Percentiles rank a stretch among this genome's conserved stretches.
Evolutionary conservation across 179 eudicot species (phyloP).

Genomic region (Carnegiea gigantea): DNA sequence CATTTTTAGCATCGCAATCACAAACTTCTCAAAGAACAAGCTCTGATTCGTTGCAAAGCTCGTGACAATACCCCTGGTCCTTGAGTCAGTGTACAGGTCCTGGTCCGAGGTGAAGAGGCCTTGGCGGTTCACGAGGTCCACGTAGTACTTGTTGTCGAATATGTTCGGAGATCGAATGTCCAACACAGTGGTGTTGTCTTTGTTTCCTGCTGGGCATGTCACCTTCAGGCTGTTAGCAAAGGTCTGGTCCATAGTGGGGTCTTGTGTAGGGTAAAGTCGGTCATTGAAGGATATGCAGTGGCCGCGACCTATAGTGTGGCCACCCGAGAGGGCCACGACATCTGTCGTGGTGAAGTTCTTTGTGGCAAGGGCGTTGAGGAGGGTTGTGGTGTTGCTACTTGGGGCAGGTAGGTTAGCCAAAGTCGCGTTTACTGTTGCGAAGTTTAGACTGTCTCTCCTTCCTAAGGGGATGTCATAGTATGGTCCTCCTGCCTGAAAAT

Average conservation of each 20-base stretch:
- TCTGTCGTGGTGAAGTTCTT: slow-evolving; percentile 1
- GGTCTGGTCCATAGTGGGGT: slow-evolving; percentile 38
- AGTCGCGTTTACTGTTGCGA: neutral
- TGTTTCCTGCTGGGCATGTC: slow-evolving; percentile 33
- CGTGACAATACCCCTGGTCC: slow-evolving; percentile 40
- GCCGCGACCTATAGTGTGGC: slow-evolving; percentile 46
- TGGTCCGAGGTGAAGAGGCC: slow-evolving; percentile 58
- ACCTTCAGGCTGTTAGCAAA: slow-evolving; percentile 36
- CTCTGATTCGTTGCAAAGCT: slow-evolving; percentile 45
- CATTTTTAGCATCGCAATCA: slow-evolving; percentile 49
- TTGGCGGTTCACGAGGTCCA: slow-evolving; percentile 42
- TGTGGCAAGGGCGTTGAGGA: slow-evolving; percentile 6
- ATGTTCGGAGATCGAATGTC: slow-evolving; percentile 40
- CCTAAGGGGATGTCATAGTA: slow-evolving; percentile 15
- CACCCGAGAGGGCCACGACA: neutral
- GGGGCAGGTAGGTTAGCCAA: slow-evolving; percentile 12
- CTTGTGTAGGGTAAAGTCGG: slow-evolving; percentile 49
- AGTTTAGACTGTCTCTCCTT: slow-evolving; percentile 4
- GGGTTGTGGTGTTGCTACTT: neutral
- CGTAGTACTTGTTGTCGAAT: slow-evolving; percentile 54
- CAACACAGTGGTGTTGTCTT: slow-evolving; percentile 27
- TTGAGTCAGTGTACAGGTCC: slow-evolving; percentile 36
- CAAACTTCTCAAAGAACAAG: slow-evolving; percentile 50
- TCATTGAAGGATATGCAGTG: slow-evolving; percentile 46
- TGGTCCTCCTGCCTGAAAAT: slow-evolving; percentile 13